phyloP scores from a whole-genome alignment of 768 basidiomycete species.

The Daedaleopsis sinensis region DNA sequence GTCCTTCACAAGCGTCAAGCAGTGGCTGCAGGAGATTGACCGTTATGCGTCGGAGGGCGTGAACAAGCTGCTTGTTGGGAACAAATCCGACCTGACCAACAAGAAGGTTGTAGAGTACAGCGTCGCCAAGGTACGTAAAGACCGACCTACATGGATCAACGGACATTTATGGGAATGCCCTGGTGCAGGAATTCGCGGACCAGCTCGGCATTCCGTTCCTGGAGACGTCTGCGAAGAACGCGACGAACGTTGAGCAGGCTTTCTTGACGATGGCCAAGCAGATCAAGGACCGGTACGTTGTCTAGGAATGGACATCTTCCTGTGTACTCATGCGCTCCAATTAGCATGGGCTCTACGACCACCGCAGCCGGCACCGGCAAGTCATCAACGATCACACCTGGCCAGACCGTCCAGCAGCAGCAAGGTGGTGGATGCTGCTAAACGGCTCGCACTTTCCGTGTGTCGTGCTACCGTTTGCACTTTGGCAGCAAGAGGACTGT shows the following conservation, averaged over 20 bases:
- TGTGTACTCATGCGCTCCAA: not conserved
- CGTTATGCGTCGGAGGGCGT: slow-evolving; percentile 97
- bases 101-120: slow-evolving; percentile 95
- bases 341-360: slow-evolving; percentile 84
- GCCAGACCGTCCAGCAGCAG: slow-evolving; percentile 81
- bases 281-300: slow-evolving; percentile 82
- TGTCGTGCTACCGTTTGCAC: slow-evolving; percentile 8
- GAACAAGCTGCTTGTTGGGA: slow-evolving; percentile 97
- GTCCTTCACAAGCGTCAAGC: slow-evolving; percentile 94
- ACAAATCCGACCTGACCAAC: slow-evolving; percentile 97
- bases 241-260: slow-evolving; percentile 98
- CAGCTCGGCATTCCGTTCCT: slow-evolving; percentile 93
- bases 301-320: not conserved
- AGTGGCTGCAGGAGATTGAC: slow-evolving; percentile 93
- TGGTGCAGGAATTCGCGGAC: slow-evolving; percentile 85
- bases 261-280: slow-evolving; percentile 99
- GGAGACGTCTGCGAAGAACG: slow-evolving; percentile 99
- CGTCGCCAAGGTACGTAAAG: slow-evolving; percentile 69
- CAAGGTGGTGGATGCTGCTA: slow-evolving; percentile 80
- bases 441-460: slow-evolving; percentile 24
- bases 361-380: slow-evolving; percentile 71
- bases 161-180: not conserved
- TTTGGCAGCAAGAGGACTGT: slow-evolving; percentile 1
- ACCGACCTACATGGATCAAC: not conserved
- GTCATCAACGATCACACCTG: slow-evolving; percentile 82